A percentile compares a stretch with the other conserved stretches of the same genome.
Evolutionary conservation across 129 eudicot species (phyloP).

Genomic region (Flaveria ramosissima): DNA sequence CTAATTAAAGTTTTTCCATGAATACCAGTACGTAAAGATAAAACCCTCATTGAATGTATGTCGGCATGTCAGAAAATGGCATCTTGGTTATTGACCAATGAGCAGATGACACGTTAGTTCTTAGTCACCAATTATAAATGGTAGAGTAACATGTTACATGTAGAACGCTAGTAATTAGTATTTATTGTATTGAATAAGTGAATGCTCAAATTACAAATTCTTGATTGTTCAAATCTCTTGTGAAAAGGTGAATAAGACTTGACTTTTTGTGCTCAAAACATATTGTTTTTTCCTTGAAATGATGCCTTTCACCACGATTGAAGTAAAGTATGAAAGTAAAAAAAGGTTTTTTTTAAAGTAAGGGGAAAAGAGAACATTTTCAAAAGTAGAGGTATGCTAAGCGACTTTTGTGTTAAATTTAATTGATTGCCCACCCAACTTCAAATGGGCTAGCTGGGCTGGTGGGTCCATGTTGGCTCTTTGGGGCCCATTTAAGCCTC

Average conservation of each 20-base stretch:
- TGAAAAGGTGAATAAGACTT: constrained; percentile 25
- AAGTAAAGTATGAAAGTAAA: constrained; percentile 31
- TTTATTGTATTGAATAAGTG: not conserved
- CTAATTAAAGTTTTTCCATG: too few species aligned
- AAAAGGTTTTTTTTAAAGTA: constrained; percentile 8
- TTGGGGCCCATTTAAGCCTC: constrained; percentile 40
- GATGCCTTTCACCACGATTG: constrained; percentile 39
- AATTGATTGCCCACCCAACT: constrained; percentile 43
- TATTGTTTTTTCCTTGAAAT: not conserved
- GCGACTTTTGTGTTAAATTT: constrained; percentile 17
- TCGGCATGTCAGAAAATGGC: too few species aligned
- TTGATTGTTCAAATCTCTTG: not conserved
- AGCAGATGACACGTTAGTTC: too few species aligned
- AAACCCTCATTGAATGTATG: too few species aligned
- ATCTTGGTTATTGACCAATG: too few species aligned
- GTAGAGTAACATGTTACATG: too few species aligned
- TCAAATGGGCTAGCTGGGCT: constrained; percentile 46
- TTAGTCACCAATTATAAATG: too few species aligned
- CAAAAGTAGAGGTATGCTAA: constrained; percentile 35
- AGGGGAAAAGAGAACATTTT: constrained; percentile 27
- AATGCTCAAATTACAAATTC: not conserved
- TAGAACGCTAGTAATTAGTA: too few species aligned
- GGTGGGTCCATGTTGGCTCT: constrained; percentile 35
- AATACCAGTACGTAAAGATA: too few species aligned
- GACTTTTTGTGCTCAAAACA: constrained; percentile 18